Base-by-base conservation (phyloP, 2,329 filamentous ascomycete genomes). In the Xylaria sp. region DNA sequence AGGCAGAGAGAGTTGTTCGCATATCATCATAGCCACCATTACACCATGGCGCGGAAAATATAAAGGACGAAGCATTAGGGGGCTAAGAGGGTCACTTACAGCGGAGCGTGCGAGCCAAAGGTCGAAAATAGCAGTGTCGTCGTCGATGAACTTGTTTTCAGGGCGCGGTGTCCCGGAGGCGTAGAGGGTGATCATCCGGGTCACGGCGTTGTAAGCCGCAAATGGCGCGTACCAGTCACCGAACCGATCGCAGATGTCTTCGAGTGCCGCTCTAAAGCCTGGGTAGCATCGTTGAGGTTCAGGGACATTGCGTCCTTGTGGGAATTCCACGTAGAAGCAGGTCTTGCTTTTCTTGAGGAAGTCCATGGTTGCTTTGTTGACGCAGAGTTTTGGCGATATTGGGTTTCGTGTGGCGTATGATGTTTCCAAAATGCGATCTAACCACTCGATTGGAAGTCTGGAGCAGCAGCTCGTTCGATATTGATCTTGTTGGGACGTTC, bases 391-490 rank as follows among this genome's bases (percentile, higher is more conserved):
- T 12, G 64, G 54, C 15, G 65, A 67, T 31, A 66, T 66, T 10
- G 70, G 62, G 28, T 61, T 58, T 48, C 75, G 70, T 20, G 68
- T 69, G 15, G 43, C 12, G 25, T 70, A 51, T 8, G 75, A 75
- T 31, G 71, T 75, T 56, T 75, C 73, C 5, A 77, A 46, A 25
- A 77, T 57, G 36, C 10, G 31, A 48, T 77, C 75, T 41, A 76
- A 52, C 74, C 74, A 74, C 43, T 72, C 48, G 51, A 69, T 31
- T 4, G 70, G 70, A 52, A 63, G 63, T 39, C 20, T 61, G 23
- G 70, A 71, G 18, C 55, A 66, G 39, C 48, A 51, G 12, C 1
- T 18, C 2, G 9, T 36, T 58, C 33, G 63, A 13, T 18, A 23
- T 33, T 31, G 41, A 25, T 57, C 31, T 25, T 55, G 13, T n/a